These are phyloP conservation scores for Lactifluus volemus DNA, from an alignment of 768 basidiomycete species.

Conservation along the genomic window DNA sequence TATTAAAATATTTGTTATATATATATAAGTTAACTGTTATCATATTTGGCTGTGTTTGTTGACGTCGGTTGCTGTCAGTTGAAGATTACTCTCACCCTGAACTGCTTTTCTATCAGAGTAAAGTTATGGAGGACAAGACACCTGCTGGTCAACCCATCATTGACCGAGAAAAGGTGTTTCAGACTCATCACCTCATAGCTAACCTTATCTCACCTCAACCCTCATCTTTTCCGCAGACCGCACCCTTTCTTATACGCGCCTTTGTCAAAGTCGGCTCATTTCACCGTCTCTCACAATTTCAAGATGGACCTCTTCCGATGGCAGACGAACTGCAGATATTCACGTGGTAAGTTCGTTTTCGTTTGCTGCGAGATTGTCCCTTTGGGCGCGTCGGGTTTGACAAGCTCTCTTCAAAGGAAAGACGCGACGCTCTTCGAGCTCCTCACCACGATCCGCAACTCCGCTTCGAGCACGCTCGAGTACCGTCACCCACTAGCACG, in stretches of 20 bases:
- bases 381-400: background rate
- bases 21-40: background rate
- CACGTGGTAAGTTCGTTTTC: constrained; percentile 47
- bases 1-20: no score
- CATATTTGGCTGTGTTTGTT: constrained; percentile 5
- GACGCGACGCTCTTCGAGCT: constrained; percentile 77
- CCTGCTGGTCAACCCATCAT: constrained; percentile 39
- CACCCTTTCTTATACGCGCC: constrained; percentile 73
- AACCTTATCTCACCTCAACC: background rate
- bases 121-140: constrained; percentile 32
- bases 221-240: constrained; percentile 37
- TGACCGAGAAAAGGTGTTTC: constrained; percentile 49
- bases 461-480: constrained; percentile 58
- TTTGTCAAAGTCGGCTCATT: constrained; percentile 78
- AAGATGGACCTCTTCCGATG: constrained; percentile 67
- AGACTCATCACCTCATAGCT: background rate
- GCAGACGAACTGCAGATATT: constrained; percentile 79
- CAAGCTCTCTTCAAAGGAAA: constrained; percentile 41
- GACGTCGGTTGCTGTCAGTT: background rate
- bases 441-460: constrained; percentile 64
- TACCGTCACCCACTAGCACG: constrained; percentile 76
- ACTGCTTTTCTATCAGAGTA: background rate
- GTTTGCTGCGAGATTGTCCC: background rate
- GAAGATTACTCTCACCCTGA: background rate
- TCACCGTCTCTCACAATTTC: constrained; percentile 65